Evolutionary conservation across 2,329 filamentous ascomycete species (phyloP).

Genomic region (Colletotrichum magnum): DNA sequence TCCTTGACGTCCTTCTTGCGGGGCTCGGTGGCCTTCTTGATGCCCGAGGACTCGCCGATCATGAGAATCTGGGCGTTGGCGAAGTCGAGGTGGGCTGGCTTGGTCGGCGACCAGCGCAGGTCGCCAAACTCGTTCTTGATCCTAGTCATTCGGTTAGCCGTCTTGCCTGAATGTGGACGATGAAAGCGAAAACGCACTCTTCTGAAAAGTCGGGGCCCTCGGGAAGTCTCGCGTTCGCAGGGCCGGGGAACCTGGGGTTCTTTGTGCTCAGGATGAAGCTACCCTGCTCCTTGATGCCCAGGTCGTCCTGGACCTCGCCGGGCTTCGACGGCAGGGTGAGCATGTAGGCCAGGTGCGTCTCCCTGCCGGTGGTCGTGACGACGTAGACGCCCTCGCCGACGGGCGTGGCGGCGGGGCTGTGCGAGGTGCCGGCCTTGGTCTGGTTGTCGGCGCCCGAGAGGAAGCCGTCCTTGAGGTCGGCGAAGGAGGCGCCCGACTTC

Average conservation of each 20-base stretch:
- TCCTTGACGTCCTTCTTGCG: slow-evolving; percentile 70
- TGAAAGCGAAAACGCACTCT: slow-evolving; percentile 63
- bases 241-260: slow-evolving; percentile 80
- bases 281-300: slow-evolving; percentile 79
- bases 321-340: slow-evolving; percentile 80
- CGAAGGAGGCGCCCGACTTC: slow-evolving; percentile 75
- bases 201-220: slow-evolving; percentile 79
- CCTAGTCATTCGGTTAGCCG: slow-evolving; percentile 51
- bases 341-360: slow-evolving; percentile 85
- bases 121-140: slow-evolving; percentile 80
- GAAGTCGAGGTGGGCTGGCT: slow-evolving; percentile 82
- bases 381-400: slow-evolving; percentile 91
- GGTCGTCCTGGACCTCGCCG: slow-evolving; percentile 80
- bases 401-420: slow-evolving; percentile 78
- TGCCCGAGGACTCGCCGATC: slow-evolving; percentile 77
- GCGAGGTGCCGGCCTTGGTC: slow-evolving; percentile 83
- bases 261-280: slow-evolving; percentile 86
- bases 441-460: slow-evolving; percentile 77
- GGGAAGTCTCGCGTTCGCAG: slow-evolving; percentile 73
- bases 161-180: background rate
- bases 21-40: slow-evolving; percentile 69
- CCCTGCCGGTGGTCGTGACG: slow-evolving; percentile 78
- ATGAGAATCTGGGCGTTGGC: slow-evolving; percentile 83
- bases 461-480: slow-evolving; percentile 81
- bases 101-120: slow-evolving; percentile 80